These are phyloP conservation scores for Fraxinus floribunda DNA, from an alignment of 305 asterid species.

Conservation along the genomic window DNA sequence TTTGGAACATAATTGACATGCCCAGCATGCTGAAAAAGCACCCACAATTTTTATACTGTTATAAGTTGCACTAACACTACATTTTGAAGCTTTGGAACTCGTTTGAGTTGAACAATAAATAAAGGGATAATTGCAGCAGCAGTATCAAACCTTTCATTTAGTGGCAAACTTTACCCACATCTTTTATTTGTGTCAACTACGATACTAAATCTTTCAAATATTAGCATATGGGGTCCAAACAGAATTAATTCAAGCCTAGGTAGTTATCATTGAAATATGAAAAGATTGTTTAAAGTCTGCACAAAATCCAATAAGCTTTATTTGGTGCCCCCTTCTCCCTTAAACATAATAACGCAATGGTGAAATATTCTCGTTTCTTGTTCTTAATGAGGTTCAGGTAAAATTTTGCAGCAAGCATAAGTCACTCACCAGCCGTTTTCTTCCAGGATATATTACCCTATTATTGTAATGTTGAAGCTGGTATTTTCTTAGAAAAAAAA, in stretches of 20 bases:
- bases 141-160: no score
- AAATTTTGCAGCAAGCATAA: neutral
- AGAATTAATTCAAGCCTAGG: neutral
- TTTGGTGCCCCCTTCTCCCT: neutral
- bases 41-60: neutral
- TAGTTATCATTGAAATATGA: neutral
- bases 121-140: neutral
- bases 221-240: neutral
- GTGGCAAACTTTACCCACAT: no score
- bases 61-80: neutral
- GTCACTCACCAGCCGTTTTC: neutral
- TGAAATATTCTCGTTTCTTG: neutral
- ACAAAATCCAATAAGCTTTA: neutral
- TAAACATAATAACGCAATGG: neutral
- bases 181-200: no score
- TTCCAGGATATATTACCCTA: neutral
- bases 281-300: neutral
- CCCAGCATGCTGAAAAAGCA: conserved; percentile 37
- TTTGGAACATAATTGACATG: conserved; percentile 31
- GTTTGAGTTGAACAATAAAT: neutral
- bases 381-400: neutral
- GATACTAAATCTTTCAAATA: no score
- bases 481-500: neutral
- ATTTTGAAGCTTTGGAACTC: neutral
- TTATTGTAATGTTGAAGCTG: neutral